phyloP scores from a whole-genome alignment of 2,329 filamentous ascomycete species.

The Aspergillus costaricaensis region DNA sequence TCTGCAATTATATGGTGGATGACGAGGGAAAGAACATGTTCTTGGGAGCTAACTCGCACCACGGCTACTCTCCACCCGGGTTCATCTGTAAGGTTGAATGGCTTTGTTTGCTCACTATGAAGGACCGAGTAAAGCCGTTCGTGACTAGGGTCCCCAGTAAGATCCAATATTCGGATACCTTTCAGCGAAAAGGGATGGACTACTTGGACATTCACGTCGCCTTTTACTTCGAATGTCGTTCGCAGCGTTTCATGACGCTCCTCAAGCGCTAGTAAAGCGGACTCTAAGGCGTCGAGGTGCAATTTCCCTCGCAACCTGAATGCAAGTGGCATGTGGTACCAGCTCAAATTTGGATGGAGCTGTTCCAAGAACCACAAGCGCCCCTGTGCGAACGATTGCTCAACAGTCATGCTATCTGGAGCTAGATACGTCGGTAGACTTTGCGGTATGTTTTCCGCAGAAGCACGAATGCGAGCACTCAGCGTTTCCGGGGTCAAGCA shows the following conservation, averaged over 20 bases:
- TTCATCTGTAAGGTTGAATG: constrained; percentile 1
- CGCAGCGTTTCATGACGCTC: constrained; percentile 10
- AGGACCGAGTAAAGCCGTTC: not conserved
- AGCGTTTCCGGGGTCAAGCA: not conserved
- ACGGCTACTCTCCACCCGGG: not conserved
- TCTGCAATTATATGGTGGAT: constrained; percentile 11
- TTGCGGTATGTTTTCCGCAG: not conserved
- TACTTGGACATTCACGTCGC: not conserved
- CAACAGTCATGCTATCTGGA: not conserved
- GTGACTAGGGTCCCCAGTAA: not conserved
- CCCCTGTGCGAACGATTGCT: constrained; percentile 8
- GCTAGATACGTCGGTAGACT: too few species aligned
- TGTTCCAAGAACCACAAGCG: constrained; percentile 10
- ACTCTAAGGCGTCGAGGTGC: constrained; percentile 3
- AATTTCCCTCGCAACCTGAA: constrained; percentile 1
- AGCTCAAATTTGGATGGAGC: constrained; percentile 1
- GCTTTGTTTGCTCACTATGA: constrained; percentile 2
- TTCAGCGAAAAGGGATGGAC: not conserved
- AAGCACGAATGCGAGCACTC: not conserved
- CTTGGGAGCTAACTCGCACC: not conserved
- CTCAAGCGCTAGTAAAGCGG: constrained; percentile 2
- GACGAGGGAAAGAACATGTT: constrained; percentile 3
- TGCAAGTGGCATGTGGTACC: constrained; percentile 2
- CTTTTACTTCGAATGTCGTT: constrained; percentile 3
- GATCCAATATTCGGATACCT: not conserved